Base-by-base conservation (phyloP, 2,329 filamentous ascomycete genomes). In the Knufia fluminis region DNA sequence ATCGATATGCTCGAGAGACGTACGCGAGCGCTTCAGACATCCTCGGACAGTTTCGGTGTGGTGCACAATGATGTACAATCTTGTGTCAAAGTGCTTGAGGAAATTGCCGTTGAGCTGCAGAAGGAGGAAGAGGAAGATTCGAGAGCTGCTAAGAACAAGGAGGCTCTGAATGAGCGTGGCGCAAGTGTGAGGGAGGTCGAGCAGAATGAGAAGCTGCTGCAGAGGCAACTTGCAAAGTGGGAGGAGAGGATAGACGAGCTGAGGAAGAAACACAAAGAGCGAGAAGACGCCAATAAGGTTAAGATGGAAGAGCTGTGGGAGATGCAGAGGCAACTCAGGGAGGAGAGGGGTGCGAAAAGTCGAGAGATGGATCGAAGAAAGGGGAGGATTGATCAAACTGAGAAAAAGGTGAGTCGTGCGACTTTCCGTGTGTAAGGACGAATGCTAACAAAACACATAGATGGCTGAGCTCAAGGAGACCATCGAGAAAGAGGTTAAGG, bases 391-490 rank as follows among this genome's bases (percentile, higher is more conserved):
- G 92, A 98, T 69, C 89, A 96, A 72, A 95, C 88, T 7, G 91
- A 97, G 77, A 97, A 97, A 73, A 97, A 97, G 86, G 89, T 89
- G 73, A 60, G 73, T 63, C 23, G 52, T 44, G 16, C n/a, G n/a
- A n/a, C n/a, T n/a, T n/a, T n/a, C n/a, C n/a, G n/a, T 14, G 19
- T 38, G n/a, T 41, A 53, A 68, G 59, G 70, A 51, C 42, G 6
- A 17, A 39, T 52, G 55, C 60, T 64, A 57, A 63, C 51, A 12
- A 14, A 24, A 43, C 20, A 42, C 52, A 17, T 57, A 96, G 90
- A 98, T 97, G 91, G 82, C 85, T 42, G 92, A 98, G 67, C 76
- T 98, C 59, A 97, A 96, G 64, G 92, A 97, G 66, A 94, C 92
- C 61, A 95, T 98, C 55, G 91, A 97, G 64, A 90, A 84, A 54